These are phyloP conservation scores for Sphagnum contortum DNA, from an alignment of 225 moss, liverwort and hornwort genomes.

Conservation along the genomic window DNA sequence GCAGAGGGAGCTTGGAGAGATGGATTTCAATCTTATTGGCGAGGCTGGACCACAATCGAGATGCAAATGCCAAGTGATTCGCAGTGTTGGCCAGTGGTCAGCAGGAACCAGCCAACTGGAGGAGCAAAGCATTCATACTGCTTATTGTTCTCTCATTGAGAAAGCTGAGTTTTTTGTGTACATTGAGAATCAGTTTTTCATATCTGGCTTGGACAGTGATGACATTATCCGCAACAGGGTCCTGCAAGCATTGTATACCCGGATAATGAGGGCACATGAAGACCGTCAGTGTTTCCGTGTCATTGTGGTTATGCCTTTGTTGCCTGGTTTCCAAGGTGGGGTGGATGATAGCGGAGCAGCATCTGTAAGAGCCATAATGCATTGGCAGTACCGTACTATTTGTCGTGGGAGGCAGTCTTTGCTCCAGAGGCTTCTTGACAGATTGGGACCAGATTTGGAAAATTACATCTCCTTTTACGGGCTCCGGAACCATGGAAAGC, in stretches of 20 bases:
- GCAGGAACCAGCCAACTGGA: slow-evolving; percentile 59
- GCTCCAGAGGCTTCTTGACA: slow-evolving; percentile 31
- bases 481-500: slow-evolving; percentile 54
- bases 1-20: slow-evolving; percentile 20
- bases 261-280: slow-evolving; percentile 42
- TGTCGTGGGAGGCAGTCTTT: slow-evolving; percentile 38
- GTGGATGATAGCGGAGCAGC: slow-evolving; percentile 53
- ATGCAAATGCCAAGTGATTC: slow-evolving; percentile 46
- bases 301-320: slow-evolving; percentile 44
- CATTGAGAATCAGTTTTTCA: slow-evolving; percentile 66
- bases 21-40: slow-evolving; percentile 25
- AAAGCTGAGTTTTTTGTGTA: slow-evolving; percentile 60
- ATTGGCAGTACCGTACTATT: slow-evolving; percentile 60
- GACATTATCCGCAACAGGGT: slow-evolving; percentile 44
- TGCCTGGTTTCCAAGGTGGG: slow-evolving; percentile 57
- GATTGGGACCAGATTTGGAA: slow-evolving; percentile 25
- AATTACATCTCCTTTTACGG: slow-evolving; percentile 43
- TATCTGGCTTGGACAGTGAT: slow-evolving; percentile 55
- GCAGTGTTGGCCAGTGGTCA: slow-evolving; percentile 61
- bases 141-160: slow-evolving; percentile 56
- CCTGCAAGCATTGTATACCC: slow-evolving; percentile 52
- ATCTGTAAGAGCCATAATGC: slow-evolving; percentile 56
- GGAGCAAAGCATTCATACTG: slow-evolving; percentile 53
- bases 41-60: slow-evolving; percentile 39
- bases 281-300: slow-evolving; percentile 44